Percentiles rank a stretch among this genome's conserved stretches.
Conservation (phyloP, 1,284 basidiomycete genomes). For the Cutaneotrichosporon sp. region DNA sequence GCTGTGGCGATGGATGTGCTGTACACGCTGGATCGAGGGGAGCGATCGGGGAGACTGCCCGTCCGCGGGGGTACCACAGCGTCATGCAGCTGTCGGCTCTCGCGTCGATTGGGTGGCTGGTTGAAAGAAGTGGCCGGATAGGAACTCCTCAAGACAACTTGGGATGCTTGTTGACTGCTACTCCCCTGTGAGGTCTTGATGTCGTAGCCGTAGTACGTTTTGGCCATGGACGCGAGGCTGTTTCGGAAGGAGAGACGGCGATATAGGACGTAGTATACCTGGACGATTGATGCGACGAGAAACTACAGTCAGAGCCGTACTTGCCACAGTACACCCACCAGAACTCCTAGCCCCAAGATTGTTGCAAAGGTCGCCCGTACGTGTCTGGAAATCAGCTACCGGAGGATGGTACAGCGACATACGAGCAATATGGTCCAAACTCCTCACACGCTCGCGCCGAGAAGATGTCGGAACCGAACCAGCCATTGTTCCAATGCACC, state of each 20-base stretch:
- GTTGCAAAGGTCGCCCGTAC: neutral
- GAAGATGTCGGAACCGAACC: neutral
- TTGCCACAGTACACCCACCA: neutral
- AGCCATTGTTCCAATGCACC: neutral
- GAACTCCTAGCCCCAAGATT: neutral
- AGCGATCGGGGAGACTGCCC: neutral
- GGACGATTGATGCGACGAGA: neutral
- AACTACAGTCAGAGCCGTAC: neutral
- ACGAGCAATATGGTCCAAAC: neutral
- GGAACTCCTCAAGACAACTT: neutral
- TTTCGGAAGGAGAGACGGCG: neutral
- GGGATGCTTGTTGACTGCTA: neutral
- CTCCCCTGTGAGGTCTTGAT: neutral
- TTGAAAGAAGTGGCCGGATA: neutral
- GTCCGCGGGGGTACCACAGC: neutral
- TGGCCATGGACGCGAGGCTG: neutral
- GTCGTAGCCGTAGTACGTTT: neutral
- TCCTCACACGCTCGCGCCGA: neutral
- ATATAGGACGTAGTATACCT: neutral
- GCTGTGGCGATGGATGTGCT: neutral
- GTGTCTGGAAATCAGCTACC: neutral
- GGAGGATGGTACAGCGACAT: neutral
- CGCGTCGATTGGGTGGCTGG: neutral
- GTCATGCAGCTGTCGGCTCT: neutral
- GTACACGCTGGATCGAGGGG: neutral